Percentiles rank a stretch among this genome's conserved stretches.
Evolutionary conservation across 1,284 basidiomycete species (phyloP).

Genomic region (Blastosporella zonata): DNA sequence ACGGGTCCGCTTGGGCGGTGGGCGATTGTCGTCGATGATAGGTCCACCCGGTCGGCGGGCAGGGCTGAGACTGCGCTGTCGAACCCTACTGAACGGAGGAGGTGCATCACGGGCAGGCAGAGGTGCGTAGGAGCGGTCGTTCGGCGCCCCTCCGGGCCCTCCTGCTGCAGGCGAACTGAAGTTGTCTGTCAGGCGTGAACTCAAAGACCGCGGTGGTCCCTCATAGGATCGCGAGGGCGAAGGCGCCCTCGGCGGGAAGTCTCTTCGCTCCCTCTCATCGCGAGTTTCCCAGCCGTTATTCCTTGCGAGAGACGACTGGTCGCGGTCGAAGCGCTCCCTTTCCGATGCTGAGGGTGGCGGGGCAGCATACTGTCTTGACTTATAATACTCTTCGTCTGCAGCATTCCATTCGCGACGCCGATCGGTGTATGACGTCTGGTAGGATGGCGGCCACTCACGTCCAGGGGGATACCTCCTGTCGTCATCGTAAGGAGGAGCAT

Average conservation of each 20-base stretch:
- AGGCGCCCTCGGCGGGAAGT: slow-evolving; percentile 19
- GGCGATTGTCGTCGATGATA: slow-evolving; percentile 30
- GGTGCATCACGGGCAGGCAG: slow-evolving; percentile 23
- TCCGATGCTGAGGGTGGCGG: slow-evolving; percentile 23
- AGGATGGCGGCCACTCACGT: slow-evolving; percentile 16
- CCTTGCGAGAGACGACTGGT: slow-evolving; percentile 20
- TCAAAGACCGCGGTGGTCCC: slow-evolving; percentile 23
- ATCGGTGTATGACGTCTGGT: slow-evolving; percentile 22
- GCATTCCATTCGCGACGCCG: slow-evolving; percentile 33
- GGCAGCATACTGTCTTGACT: slow-evolving; percentile 23
- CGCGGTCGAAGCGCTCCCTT: slow-evolving; percentile 35
- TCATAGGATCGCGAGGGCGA: slow-evolving; percentile 24
- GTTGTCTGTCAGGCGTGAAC: slow-evolving; percentile 23
- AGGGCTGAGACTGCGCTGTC: slow-evolving; percentile 37
- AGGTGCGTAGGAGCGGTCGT: slow-evolving; percentile 26
- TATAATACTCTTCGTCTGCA: slow-evolving; percentile 34
- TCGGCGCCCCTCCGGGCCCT: slow-evolving; percentile 19
- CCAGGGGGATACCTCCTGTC: slow-evolving; percentile 20
- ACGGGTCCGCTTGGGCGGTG: slow-evolving; percentile 33
- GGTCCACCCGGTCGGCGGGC: slow-evolving; percentile 21
- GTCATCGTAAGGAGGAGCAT: slow-evolving; percentile 22
- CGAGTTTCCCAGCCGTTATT: slow-evolving; percentile 32
- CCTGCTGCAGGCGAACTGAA: slow-evolving; percentile 17
- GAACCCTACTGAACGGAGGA: slow-evolving; percentile 30
- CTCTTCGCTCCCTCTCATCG: slow-evolving; percentile 33